Conservation (phyloP, 441 rosid species). For the Pelargonium cotyledonis region DNA sequence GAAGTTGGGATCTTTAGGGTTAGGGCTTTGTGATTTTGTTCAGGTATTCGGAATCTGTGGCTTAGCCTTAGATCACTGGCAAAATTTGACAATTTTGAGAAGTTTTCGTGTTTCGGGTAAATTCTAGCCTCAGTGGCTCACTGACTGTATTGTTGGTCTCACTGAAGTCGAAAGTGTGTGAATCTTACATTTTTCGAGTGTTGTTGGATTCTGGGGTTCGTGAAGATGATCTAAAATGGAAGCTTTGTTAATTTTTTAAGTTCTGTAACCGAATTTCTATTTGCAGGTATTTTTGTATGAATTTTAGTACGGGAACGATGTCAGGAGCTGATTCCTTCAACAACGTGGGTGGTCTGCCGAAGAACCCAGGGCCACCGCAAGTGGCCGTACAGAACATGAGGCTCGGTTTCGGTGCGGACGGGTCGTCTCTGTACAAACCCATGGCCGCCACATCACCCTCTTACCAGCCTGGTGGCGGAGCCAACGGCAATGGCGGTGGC, state of each 20-base stretch:
- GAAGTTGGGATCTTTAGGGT: not conserved
- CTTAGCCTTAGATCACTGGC: not conserved
- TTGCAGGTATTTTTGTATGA: not conserved
- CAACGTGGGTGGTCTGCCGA: conserved; percentile 25
- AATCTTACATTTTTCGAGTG: not conserved
- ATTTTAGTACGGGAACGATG: conserved; percentile 27
- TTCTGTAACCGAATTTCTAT: too few species aligned
- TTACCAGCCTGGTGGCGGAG: conserved; percentile 29
- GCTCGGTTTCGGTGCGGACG: conserved; percentile 42
- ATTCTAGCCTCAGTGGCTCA: not conserved
- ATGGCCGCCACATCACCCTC: conserved; percentile 34
- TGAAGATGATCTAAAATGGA: not conserved
- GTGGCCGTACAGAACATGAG: conserved; percentile 59
- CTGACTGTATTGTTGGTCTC: not conserved
- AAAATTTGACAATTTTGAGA: conserved; percentile 4
- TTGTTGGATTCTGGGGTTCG: conserved; percentile 1
- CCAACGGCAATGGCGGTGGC: conserved; percentile 14
- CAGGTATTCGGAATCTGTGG: not conserved
- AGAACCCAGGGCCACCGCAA: conserved; percentile 34
- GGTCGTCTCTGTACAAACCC: conserved; percentile 51
- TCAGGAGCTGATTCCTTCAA: conserved; percentile 61
- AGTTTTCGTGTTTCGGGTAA: not conserved
- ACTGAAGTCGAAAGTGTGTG: conserved; percentile 2
- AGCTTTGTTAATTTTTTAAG: not conserved
- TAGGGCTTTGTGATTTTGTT: conserved; percentile 17